A percentile compares a stretch with the other conserved stretches of the same genome.
Conservation (phyloP, 2,329 filamentous ascomycete species). For the Penicillium sp. region DNA sequence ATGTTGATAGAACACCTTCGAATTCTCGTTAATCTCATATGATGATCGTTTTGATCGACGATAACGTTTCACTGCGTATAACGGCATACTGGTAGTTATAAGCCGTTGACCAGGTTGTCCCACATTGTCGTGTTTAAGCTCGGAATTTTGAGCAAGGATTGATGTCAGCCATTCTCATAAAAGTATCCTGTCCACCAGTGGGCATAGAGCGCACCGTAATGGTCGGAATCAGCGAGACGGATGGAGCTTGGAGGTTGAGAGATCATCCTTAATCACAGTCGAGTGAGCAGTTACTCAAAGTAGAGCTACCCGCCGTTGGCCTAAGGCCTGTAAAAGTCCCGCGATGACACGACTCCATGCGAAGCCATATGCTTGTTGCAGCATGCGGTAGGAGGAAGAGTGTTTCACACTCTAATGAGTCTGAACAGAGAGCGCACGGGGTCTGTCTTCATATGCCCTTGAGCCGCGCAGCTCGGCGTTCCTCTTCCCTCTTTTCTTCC, state of each 20-base stretch:
- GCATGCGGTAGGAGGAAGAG: neutral
- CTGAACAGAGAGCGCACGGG: neutral
- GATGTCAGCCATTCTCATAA: neutral
- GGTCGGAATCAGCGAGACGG: neutral
- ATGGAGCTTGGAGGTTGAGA: neutral
- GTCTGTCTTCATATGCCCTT: constrained; percentile 32
- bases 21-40: neutral
- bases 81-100: neutral
- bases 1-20: neutral
- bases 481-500: constrained; percentile 55
- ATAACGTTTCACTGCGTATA: neutral
- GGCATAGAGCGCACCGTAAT: neutral
- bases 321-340: neutral
- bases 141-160: neutral
- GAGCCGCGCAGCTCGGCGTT: constrained; percentile 51
- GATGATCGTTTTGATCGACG: neutral
- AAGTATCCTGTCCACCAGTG: neutral
- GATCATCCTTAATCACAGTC: neutral
- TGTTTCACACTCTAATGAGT: neutral
- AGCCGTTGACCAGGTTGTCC: neutral
- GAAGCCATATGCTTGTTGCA: neutral
- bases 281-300: neutral
- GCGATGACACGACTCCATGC: neutral
- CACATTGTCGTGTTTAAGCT: neutral
- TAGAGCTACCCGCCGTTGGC: neutral